Conservation (phyloP, 2,329 filamentous ascomycete species). For the Ophiostoma quercus region DNA sequence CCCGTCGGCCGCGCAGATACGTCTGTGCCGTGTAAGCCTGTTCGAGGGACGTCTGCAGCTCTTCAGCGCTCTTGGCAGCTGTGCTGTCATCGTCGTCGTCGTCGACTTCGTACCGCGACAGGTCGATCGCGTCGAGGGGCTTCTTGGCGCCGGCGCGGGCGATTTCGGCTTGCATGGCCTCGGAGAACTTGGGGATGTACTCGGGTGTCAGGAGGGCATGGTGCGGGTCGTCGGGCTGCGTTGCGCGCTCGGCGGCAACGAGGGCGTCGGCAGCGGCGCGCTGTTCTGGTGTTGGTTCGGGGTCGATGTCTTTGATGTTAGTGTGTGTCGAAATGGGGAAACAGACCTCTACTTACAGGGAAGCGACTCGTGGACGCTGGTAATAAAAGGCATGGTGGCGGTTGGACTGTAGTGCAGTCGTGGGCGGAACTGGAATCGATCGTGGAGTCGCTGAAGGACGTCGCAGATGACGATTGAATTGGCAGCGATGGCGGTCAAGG, state of each 20-base stretch:
- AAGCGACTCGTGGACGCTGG: slow-evolving; percentile 70
- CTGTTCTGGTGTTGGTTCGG: slow-evolving; percentile 57
- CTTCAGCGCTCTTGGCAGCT: not conserved
- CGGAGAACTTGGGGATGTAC: slow-evolving; percentile 54
- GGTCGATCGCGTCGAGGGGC: slow-evolving; percentile 60
- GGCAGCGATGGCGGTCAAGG: slow-evolving; percentile 2
- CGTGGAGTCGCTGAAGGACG: not conserved
- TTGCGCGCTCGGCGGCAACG: slow-evolving; percentile 60
- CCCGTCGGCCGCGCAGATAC: slow-evolving; percentile 49
- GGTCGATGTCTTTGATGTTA: slow-evolving; percentile 66
- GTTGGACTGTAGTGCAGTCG: not conserved
- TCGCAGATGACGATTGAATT: slow-evolving; percentile 10
- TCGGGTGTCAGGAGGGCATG: slow-evolving; percentile 56
- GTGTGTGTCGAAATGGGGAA: slow-evolving; percentile 25
- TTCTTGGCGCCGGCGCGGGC: slow-evolving; percentile 52
- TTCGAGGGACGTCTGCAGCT: slow-evolving; percentile 46
- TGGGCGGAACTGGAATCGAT: not conserved
- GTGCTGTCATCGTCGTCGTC: slow-evolving; percentile 39
- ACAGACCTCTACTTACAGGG: slow-evolving; percentile 56
- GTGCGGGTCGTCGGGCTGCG: slow-evolving; percentile 37
- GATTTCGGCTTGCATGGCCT: slow-evolving; percentile 63
- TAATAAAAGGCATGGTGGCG: slow-evolving; percentile 58
- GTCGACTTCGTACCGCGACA: slow-evolving; percentile 75
- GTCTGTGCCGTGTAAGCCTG: slow-evolving; percentile 46
- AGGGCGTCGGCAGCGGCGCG: slow-evolving; percentile 63